Evolutionary conservation across 805 yeast species (phyloP).

Genomic region (Cyberlindnera samutprakarnensis): DNA sequence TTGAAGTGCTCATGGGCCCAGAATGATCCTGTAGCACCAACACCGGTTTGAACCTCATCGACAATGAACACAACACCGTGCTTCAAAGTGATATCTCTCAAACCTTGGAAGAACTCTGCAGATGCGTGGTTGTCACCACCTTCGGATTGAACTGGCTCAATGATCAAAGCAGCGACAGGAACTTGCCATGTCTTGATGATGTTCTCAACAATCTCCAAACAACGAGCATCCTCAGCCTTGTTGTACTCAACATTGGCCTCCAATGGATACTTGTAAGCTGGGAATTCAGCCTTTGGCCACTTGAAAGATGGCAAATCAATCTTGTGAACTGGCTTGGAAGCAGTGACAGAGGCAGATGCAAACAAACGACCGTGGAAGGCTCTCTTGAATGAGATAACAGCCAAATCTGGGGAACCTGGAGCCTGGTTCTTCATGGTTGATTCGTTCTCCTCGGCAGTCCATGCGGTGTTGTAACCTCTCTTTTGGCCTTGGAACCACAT

Average conservation of each 20-base stretch:
- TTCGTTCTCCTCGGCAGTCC: slow-evolving; percentile 59
- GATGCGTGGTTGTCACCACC: slow-evolving; percentile 91
- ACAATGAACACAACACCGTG: slow-evolving; percentile 66
- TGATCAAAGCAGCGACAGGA: slow-evolving; percentile 83
- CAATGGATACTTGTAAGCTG: slow-evolving; percentile 77
- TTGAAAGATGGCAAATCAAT: slow-evolving; percentile 87
- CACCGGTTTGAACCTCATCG: slow-evolving; percentile 88
- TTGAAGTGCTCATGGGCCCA: slow-evolving; percentile 90
- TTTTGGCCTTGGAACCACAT: slow-evolving; percentile 64
- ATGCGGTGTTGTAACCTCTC: slow-evolving; percentile 57
- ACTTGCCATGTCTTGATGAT: slow-evolving; percentile 56
- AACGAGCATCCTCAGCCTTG: slow-evolving; percentile 71
- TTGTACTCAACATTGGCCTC: slow-evolving; percentile 57
- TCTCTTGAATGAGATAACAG: slow-evolving; percentile 76
- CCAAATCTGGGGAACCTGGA: slow-evolving; percentile 86
- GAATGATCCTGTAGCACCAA: slow-evolving; percentile 78
- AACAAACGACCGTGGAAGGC: slow-evolving; percentile 95
- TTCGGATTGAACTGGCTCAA: slow-evolving; percentile 89
- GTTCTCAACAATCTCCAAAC: slow-evolving; percentile 69
- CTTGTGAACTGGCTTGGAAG: slow-evolving; percentile 94
- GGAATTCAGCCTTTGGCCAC: slow-evolving; percentile 97
- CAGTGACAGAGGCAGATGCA: slow-evolving; percentile 85
- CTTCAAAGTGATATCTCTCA: slow-evolving; percentile 67
- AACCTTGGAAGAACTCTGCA: slow-evolving; percentile 69
- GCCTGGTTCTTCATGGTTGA: slow-evolving; percentile 74